phyloP scores from a whole-genome alignment of 1,284 basidiomycete species.

The Malassezia furfur region DNA sequence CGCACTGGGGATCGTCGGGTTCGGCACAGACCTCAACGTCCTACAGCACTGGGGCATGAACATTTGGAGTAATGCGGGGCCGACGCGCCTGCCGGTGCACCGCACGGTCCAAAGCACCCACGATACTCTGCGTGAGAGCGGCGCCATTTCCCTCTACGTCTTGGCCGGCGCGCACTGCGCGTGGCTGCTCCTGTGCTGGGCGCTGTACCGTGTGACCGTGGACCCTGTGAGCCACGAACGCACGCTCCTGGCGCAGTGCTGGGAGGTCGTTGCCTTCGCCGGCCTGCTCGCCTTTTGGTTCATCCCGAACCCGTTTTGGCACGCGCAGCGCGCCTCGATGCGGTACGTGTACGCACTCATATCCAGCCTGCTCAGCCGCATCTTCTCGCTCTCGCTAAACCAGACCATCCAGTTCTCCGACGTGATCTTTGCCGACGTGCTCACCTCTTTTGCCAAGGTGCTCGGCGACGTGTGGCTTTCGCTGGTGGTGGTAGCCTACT shows the following conservation, averaged over 20 bases:
- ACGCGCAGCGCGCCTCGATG: slow-evolving; percentile 18
- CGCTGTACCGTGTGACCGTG: slow-evolving; percentile 32
- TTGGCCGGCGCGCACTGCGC: slow-evolving; percentile 22
- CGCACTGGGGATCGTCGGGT: slow-evolving; percentile 32
- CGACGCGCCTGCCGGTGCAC: slow-evolving; percentile 18
- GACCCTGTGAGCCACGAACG: slow-evolving; percentile 26
- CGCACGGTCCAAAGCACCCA: neutral
- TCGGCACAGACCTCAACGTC: slow-evolving; percentile 27
- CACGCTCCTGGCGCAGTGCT: slow-evolving; percentile 33
- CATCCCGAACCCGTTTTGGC: slow-evolving; percentile 37
- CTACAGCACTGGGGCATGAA: slow-evolving; percentile 32
- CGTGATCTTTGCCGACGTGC: slow-evolving; percentile 84
- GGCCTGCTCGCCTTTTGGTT: slow-evolving; percentile 20
- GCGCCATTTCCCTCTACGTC: slow-evolving; percentile 6
- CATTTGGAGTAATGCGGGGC: slow-evolving; percentile 20
- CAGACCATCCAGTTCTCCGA: slow-evolving; percentile 75
- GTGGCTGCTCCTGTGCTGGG: slow-evolving; percentile 35
- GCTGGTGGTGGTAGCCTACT: slow-evolving; percentile 3
- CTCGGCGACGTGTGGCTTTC: slow-evolving; percentile 88
- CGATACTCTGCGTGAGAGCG: slow-evolving; percentile 1
- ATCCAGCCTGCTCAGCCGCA: slow-evolving; percentile 55
- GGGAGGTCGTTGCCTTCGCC: slow-evolving; percentile 32
- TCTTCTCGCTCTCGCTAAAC: slow-evolving; percentile 59
- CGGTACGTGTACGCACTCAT: slow-evolving; percentile 13
- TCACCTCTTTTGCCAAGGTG: slow-evolving; percentile 94